Conservation (phyloP, 371 early-diverging fungal genomes). For the Gilbertella persicaria region DNA sequence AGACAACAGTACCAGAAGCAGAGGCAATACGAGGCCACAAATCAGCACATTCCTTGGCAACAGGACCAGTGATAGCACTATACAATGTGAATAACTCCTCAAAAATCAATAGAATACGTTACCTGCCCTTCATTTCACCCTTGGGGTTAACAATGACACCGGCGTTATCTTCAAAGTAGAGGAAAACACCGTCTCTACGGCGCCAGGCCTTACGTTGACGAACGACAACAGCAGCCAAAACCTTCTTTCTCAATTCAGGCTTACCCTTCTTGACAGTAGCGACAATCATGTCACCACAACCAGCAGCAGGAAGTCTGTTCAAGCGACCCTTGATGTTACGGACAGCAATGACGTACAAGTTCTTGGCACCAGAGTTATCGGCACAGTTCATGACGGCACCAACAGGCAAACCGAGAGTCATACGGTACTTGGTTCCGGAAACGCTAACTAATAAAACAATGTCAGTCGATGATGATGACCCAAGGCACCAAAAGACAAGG, state of each 20-base stretch:
- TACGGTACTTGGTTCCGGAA: slow-evolving; percentile 96
- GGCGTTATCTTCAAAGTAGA: slow-evolving; percentile 92
- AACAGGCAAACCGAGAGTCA: slow-evolving; percentile 99
- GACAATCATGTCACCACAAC: slow-evolving; percentile 99
- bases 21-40: slow-evolving; percentile 99
- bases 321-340: slow-evolving; percentile 96
- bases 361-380: slow-evolving; percentile 99
- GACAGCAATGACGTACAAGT: slow-evolving; percentile 99
- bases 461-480: neutral
- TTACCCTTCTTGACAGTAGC: slow-evolving; percentile 99
- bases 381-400: slow-evolving; percentile 99
- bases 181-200: slow-evolving; percentile 98
- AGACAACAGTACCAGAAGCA: slow-evolving; percentile 89
- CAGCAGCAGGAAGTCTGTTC: slow-evolving; percentile 99
- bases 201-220: slow-evolving; percentile 99
- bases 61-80: slow-evolving; percentile 99
- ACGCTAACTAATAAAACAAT: slow-evolving; percentile 49
- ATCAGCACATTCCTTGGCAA: slow-evolving; percentile 99
- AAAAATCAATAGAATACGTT: no score
- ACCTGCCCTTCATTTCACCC: slow-evolving; percentile 99
- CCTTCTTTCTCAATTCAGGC: slow-evolving; percentile 99
- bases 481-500: neutral
- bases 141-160: slow-evolving; percentile 82
- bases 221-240: slow-evolving; percentile 99
- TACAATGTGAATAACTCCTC: neutral